Percentiles rank a stretch among this genome's conserved stretches.
Evolutionary conservation across 2,329 filamentous ascomycete genomes (phyloP).

Genomic region (Penicillium sp.): DNA sequence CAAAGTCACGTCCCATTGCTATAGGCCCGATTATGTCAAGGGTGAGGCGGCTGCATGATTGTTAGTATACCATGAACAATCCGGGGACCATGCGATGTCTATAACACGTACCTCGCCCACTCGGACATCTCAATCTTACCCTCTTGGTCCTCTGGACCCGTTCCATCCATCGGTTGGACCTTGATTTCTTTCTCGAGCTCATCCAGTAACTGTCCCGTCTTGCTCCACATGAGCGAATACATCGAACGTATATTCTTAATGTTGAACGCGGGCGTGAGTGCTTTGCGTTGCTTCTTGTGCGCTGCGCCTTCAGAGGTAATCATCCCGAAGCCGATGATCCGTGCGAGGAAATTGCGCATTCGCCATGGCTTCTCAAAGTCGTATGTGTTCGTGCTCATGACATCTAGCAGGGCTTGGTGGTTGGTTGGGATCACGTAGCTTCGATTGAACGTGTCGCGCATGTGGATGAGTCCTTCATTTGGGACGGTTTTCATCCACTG

Average conservation of each 20-base stretch:
- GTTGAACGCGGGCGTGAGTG: slow-evolving; percentile 36
- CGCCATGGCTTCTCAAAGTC: slow-evolving; percentile 53
- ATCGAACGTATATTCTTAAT: slow-evolving; percentile 36
- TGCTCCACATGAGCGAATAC: slow-evolving; percentile 38
- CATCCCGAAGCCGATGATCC: slow-evolving; percentile 51
- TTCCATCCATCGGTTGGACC: slow-evolving; percentile 27
- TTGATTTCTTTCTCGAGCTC: slow-evolving; percentile 31
- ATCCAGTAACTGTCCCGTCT: slow-evolving; percentile 33
- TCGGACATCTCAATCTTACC: slow-evolving; percentile 36
- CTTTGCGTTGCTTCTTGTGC: slow-evolving; percentile 47
- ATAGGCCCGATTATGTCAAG: slow-evolving; percentile 59
- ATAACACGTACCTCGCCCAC: slow-evolving; percentile 28
- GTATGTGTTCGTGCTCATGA: slow-evolving; percentile 53
- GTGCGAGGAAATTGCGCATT: slow-evolving; percentile 44
- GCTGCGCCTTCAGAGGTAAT: slow-evolving; percentile 51
- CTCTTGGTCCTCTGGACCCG: slow-evolving; percentile 13
- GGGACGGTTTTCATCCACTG: slow-evolving; percentile 52
- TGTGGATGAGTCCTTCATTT: slow-evolving; percentile 56
- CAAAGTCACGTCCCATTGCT: slow-evolving; percentile 57
- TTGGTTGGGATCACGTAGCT: slow-evolving; percentile 31
- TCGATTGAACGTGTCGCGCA: slow-evolving; percentile 47
- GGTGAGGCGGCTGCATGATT: slow-evolving; percentile 44
- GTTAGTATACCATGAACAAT: neutral
- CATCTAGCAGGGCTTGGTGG: slow-evolving; percentile 46
- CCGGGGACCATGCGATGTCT: neutral